These are phyloP conservation scores for Epichloe typhina DNA, from an alignment of 2,329 filamentous ascomycete genomes.

Conservation along the genomic window DNA sequence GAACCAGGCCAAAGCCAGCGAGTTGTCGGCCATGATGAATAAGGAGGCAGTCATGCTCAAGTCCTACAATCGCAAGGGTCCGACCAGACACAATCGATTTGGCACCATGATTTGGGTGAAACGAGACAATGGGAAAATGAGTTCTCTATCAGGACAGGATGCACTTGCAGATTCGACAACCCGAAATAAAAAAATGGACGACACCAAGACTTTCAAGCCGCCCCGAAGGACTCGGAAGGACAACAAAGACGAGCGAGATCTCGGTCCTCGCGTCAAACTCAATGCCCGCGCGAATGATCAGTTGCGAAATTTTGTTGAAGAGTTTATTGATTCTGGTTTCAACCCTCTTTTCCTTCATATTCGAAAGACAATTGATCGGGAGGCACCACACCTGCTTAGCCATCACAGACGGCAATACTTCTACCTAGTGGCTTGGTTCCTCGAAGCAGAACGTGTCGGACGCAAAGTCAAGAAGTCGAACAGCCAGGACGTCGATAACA, in stretches of 20 bases:
- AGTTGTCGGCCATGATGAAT: conserved; percentile 60
- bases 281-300: conserved; percentile 62
- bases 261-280: conserved; percentile 59
- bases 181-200: conserved; percentile 79
- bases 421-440: conserved; percentile 85
- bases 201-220: conserved; percentile 78
- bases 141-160: conserved; percentile 79
- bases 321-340: conserved; percentile 90
- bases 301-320: conserved; percentile 71
- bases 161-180: conserved; percentile 60
- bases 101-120: conserved; percentile 97
- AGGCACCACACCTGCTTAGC: conserved; percentile 66
- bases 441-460: conserved; percentile 69
- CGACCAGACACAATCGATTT: conserved; percentile 83
- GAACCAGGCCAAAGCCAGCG: conserved; percentile 53
- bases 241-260: conserved; percentile 55
- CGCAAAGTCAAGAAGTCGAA: conserved; percentile 44
- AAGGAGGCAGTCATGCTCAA: conserved; percentile 78
- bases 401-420: conserved; percentile 79
- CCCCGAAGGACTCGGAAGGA: conserved; percentile 51
- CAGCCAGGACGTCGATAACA: conserved; percentile 26
- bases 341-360: conserved; percentile 81
- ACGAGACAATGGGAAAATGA: conserved; percentile 69
- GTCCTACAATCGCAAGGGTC: conserved; percentile 62
- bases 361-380: conserved; percentile 79